A percentile compares a stretch with the other conserved stretches of the same genome.
These are phyloP conservation scores for Corylus americana DNA, from an alignment of 306 rosid genomes.

Conservation along the genomic window DNA sequence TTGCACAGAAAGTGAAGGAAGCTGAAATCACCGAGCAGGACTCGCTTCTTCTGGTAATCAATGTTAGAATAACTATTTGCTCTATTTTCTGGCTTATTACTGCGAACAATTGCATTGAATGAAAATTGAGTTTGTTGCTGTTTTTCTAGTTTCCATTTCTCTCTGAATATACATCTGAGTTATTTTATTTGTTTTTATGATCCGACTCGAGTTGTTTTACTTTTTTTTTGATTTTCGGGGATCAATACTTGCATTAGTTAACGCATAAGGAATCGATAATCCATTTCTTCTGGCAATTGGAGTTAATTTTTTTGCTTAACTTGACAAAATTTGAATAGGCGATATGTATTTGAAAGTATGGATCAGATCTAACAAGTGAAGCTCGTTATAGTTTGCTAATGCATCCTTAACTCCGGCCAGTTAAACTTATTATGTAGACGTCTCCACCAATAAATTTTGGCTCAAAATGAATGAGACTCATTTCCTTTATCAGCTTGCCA, in stretches of 20 bases:
- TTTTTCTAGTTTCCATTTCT: neutral
- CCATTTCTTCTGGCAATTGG: neutral
- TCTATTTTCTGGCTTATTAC: neutral
- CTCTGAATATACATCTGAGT: neutral
- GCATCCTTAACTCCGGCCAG: neutral
- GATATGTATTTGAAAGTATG: neutral
- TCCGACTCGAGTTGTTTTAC: neutral
- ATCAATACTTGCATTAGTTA: neutral
- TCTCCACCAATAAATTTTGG: conserved; percentile 1
- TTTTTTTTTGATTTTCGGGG: neutral
- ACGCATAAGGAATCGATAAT: neutral
- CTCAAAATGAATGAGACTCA: neutral
- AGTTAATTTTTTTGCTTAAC: neutral
- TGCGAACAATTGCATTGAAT: conserved; percentile 4
- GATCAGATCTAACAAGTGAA: neutral
- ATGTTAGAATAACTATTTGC: neutral
- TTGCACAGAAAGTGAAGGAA: conserved; percentile 81
- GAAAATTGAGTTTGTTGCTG: neutral
- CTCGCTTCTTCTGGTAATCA: conserved; percentile 87
- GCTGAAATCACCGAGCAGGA: conserved; percentile 94
- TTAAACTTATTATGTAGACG: neutral
- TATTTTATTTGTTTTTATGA: neutral
- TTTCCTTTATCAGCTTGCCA: neutral
- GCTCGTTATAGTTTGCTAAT: neutral
- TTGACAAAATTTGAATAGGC: neutral